A percentile compares a stretch with the other conserved stretches of the same genome.
These are phyloP conservation scores for Laburnicola sp. DNA, from an alignment of 2,329 filamentous ascomycete species.

Conservation along the genomic window DNA sequence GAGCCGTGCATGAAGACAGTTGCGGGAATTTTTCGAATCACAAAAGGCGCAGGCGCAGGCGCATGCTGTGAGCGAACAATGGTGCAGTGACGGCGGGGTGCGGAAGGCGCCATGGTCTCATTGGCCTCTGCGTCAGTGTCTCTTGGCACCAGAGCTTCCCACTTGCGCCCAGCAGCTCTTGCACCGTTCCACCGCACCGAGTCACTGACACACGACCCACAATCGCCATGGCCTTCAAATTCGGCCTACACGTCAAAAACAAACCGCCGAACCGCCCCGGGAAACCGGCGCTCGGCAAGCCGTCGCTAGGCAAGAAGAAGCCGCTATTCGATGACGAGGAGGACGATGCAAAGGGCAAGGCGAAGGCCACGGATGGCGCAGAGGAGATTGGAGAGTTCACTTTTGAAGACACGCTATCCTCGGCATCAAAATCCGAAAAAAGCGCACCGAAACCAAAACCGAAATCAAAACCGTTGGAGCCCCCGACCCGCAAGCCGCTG, in stretches of 20 bases:
- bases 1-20: constrained; percentile 22
- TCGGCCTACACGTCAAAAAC: constrained; percentile 64
- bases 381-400: constrained; percentile 63
- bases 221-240: constrained; percentile 50
- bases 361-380: constrained; percentile 44
- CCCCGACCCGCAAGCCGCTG: constrained; percentile 45
- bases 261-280: constrained; percentile 46
- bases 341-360: constrained; percentile 51
- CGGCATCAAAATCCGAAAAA: constrained; percentile 25
- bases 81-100: constrained; percentile 21
- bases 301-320: constrained; percentile 34
- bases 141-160: constrained; percentile 25
- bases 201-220: constrained; percentile 3
- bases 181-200: not conserved
- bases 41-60: no score
- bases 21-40: not conserved
- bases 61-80: constrained; percentile 1
- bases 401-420: constrained; percentile 55
- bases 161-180: constrained; percentile 1
- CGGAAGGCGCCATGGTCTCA: constrained; percentile 32
- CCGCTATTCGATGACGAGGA: constrained; percentile 59
- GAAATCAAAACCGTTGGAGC: constrained; percentile 36
- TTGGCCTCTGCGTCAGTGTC: constrained; percentile 22
- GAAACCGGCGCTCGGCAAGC: constrained; percentile 22
- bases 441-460: constrained; percentile 36